phyloP scores from a whole-genome alignment of 2,329 filamentous ascomycete genomes.

The Coniella vitis region DNA sequence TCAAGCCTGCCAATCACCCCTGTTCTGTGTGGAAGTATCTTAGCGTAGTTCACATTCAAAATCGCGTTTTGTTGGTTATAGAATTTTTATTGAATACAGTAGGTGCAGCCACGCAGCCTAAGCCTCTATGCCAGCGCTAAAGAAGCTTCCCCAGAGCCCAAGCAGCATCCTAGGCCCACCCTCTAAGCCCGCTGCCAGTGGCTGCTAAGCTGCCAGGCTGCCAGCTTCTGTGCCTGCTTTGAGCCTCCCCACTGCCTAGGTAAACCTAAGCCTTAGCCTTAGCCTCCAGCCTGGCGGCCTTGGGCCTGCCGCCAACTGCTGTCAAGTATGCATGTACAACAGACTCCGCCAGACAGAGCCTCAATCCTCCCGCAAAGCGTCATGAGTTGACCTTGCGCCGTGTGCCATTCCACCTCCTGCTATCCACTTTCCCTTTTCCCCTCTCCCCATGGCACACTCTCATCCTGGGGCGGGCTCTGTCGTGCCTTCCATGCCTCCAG shows the following conservation, averaged over 20 bases:
- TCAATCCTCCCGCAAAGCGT: background rate
- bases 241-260: background rate
- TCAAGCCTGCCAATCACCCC: too few relatives aligned
- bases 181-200: too few relatives aligned
- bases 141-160: too few relatives aligned
- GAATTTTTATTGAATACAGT: too few relatives aligned
- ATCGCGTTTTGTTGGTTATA: too few relatives aligned
- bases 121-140: too few relatives aligned
- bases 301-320: background rate
- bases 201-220: too few relatives aligned
- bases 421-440: conserved; percentile 1
- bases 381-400: conserved; percentile 2
- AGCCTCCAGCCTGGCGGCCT: background rate
- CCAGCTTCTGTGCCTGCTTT: too few relatives aligned
- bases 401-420: background rate
- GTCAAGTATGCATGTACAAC: background rate
- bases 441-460: conserved; percentile 10
- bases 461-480: conserved; percentile 7
- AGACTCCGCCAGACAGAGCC: background rate
- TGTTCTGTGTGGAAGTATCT: too few relatives aligned
- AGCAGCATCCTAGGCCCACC: too few relatives aligned
- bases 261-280: background rate
- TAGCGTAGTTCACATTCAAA: too few relatives aligned
- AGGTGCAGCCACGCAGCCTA: too few relatives aligned
- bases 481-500: conserved; percentile 3